Evolutionary conservation across 305 asterid genomes (phyloP).

Genomic region (Solanum chacoense): DNA sequence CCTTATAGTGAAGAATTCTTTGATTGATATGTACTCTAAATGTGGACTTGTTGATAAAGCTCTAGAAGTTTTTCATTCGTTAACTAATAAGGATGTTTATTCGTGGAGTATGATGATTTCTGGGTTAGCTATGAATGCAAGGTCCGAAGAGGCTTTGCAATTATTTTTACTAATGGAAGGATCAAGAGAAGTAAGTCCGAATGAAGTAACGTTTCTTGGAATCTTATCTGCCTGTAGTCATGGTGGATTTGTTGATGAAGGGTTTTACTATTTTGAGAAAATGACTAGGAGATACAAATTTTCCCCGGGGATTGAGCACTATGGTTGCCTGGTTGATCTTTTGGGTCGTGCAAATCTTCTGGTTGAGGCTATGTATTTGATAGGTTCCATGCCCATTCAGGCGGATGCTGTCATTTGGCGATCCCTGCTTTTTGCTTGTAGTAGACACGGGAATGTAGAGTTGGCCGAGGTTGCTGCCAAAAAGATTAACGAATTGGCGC

Average conservation of each 20-base stretch:
- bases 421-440: slow-evolving; percentile 76
- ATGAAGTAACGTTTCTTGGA: slow-evolving; percentile 61
- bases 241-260: slow-evolving; percentile 48
- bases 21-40: slow-evolving; percentile 69
- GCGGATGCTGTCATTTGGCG: slow-evolving; percentile 78
- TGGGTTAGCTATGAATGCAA: slow-evolving; percentile 62
- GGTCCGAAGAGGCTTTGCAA: slow-evolving; percentile 30
- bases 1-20: slow-evolving; percentile 32
- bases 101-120: slow-evolving; percentile 73
- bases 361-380: slow-evolving; percentile 51
- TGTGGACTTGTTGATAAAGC: slow-evolving; percentile 60
- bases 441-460: slow-evolving; percentile 51
- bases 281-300: slow-evolving; percentile 49
- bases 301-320: slow-evolving; percentile 53
- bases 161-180: slow-evolving; percentile 47
- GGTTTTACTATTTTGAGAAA: slow-evolving; percentile 31
- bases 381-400: slow-evolving; percentile 45
- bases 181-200: slow-evolving; percentile 31
- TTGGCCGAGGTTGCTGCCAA: slow-evolving; percentile 54
- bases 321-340: slow-evolving; percentile 76
- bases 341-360: slow-evolving; percentile 67
- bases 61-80: slow-evolving; percentile 29
- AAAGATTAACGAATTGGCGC: slow-evolving; percentile 46
- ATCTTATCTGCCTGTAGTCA: slow-evolving; percentile 70
- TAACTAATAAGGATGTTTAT: slow-evolving; percentile 29